These are phyloP conservation scores for Tricholoma terreum DNA, from an alignment of 768 basidiomycete genomes.

Conservation along the genomic window DNA sequence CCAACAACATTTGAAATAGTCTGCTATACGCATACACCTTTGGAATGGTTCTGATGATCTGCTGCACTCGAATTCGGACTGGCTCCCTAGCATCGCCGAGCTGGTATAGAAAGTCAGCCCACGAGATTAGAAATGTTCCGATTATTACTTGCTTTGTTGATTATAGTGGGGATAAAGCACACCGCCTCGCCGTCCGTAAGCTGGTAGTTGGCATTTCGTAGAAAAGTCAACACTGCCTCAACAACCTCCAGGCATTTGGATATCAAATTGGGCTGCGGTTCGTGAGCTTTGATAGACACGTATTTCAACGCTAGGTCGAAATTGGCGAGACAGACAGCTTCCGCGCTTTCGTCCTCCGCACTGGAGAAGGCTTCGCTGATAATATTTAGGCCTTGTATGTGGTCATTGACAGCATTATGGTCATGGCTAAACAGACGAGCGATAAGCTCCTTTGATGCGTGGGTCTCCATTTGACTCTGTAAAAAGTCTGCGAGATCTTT, in stretches of 20 bases:
- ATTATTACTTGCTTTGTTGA: conserved; percentile 68
- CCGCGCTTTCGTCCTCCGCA: conserved; percentile 55
- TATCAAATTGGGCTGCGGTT: conserved; percentile 86
- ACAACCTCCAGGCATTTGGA: conserved; percentile 87
- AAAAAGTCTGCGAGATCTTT: conserved; percentile 86
- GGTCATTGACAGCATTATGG: conserved; percentile 92
- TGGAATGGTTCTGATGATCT: conserved; percentile 80
- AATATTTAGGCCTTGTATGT: conserved; percentile 69
- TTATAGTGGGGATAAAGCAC: conserved; percentile 85
- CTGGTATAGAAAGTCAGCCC: conserved; percentile 37
- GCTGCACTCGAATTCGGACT: conserved; percentile 74
- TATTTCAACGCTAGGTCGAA: conserved; percentile 94
- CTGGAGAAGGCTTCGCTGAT: conserved; percentile 74
- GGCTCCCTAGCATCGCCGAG: conserved; percentile 91
- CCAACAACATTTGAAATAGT: conserved; percentile 82
- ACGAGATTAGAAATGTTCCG: not conserved
- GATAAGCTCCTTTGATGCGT: conserved; percentile 72
- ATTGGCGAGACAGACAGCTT: conserved; percentile 74
- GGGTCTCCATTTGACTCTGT: conserved; percentile 89
- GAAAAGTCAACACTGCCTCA: conserved; percentile 71
- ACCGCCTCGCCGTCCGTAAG: conserved; percentile 83
- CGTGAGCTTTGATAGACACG: conserved; percentile 82
- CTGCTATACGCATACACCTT: conserved; percentile 93
- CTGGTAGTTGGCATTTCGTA: conserved; percentile 71
- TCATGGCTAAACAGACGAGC: conserved; percentile 89